Evolutionary conservation across 495 filamentous ascomycete genomes (phyloP).

Genomic region (Amphirosellinia nigrospora): DNA sequence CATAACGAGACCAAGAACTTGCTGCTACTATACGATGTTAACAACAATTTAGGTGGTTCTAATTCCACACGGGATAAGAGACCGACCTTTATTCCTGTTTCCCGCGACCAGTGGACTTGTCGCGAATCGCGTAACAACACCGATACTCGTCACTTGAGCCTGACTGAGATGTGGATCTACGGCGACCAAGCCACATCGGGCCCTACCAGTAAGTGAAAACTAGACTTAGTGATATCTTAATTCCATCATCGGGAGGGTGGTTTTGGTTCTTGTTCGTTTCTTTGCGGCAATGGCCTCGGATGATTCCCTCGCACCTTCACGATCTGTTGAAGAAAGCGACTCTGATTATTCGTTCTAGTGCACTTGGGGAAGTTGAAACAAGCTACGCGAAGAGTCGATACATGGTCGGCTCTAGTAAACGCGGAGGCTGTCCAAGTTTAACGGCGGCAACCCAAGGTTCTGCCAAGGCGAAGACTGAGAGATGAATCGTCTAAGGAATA

Average conservation of each 20-base stretch:
- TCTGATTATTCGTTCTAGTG: constrained; percentile 1
- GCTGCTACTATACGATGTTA: background rate
- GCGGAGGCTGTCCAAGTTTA: background rate
- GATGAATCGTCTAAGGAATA: background rate
- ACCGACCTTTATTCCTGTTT: background rate
- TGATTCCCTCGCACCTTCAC: background rate
- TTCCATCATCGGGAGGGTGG: background rate
- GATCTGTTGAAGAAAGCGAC: background rate
- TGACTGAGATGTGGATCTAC: constrained; percentile 6
- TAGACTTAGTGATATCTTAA: background rate
- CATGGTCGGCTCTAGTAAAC: background rate
- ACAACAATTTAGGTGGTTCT: background rate
- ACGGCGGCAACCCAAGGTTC: constrained; percentile 10
- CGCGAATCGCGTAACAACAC: background rate
- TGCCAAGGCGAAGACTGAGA: background rate
- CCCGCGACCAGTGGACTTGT: background rate
- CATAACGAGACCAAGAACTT: background rate
- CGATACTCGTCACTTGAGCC: constrained; percentile 2
- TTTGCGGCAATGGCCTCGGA: background rate
- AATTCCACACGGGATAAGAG: background rate
- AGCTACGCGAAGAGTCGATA: background rate
- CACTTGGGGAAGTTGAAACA: background rate
- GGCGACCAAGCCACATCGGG: background rate
- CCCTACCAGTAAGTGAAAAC: constrained; percentile 7
- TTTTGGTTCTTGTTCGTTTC: background rate